Evolutionary conservation across 345 rosid genomes (phyloP), one percentile per base, ranked within the genome.

Genomic region (Moringa oleifera): DNA sequence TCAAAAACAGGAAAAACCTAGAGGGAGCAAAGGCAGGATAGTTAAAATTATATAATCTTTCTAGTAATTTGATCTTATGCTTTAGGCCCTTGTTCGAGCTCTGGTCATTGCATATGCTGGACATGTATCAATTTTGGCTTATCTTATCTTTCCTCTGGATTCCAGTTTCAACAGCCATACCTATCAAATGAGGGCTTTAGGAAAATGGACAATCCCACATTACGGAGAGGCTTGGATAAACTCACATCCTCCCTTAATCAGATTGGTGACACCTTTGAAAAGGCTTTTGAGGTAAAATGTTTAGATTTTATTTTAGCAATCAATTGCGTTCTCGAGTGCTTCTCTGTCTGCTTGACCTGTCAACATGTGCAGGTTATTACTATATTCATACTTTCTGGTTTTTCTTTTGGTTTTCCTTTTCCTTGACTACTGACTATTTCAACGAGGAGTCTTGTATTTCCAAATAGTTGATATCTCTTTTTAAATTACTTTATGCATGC

Each of bases 241-340:
- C 68, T 93, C 69, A 72, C 90, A 17, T 59, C 89, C 45, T 90
- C 98, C 41, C 81, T 90, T 53, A 90, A 93, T 76, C 94, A 87
- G 24, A 81, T 88, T 55, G 98, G 91, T 18, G 98, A 83, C 60
- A 77, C 87, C 47, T 90, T 93, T 77, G 98, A 93, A 71, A 93
- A 83, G 80, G 94, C 91, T 16, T 83, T 81, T 57, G 98, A 86
- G 76, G 97, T 86, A 61, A 28, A 53, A 2, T 33, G n/a, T 41
- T 57, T 63, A 46, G 20, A 52, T 45, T 59, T 45, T 33, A 33
- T 33, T 23, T 24, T n/a, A n/a, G n/a, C n/a, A n/a, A n/a, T n/a
- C n/a, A 24, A 10, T 16, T 23, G 23, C 45, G 4, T 4, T 52
- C 23, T 18, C 13, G 15, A 58, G 10, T 55, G 58, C 25, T 55